Evolutionary conservation across 306 rosid genomes (phyloP), one percentile per base, ranked within the genome.

Genomic region (Quercus cerris): DNA sequence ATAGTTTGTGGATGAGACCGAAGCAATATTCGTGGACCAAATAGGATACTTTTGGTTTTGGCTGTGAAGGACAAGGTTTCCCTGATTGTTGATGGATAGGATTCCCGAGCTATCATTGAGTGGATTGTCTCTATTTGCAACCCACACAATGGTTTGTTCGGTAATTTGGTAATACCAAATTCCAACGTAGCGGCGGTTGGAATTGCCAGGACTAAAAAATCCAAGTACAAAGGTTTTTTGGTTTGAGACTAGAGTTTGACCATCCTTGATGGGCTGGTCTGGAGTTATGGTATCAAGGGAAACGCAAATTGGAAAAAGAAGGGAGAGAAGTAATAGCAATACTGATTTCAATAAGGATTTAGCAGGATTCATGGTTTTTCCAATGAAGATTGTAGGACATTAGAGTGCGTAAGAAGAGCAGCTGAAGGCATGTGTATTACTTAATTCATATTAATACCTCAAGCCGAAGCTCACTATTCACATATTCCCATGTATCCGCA

Each of bases 141-240:
- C 86, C 90, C 90, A 87, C 1, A 87, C 66, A 59, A 79, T 19
- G n/a, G 81, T 78, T 69, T 30, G 46, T 52, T 69, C 41, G 5
- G 81, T 44, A 22, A 69, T 67, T 33, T 23, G 0, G 4, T 78
- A 14, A 10, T 78, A 87, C 90, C 88, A 87, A 51, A 87, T 80
- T 77, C 94, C 94, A 6, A 83, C 44, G 27, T 76, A 81, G 27
- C 85, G 78, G n/a, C 56, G 41, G 54, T 33, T 54, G 27, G 92
- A 90, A 38, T 77, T 83, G 8, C 58, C 80, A 62, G 86, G 87
- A 27, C 83, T 83, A 52, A 90, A 90, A 74, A 88, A 90, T 22
- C 94, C 89, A 19, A 90, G 81, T 25, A 78, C 92, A 27, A 81
- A 90, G 19, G 70, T 85, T 25, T 78, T 44, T 1, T 78, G 54